Percentiles rank a stretch among this genome's conserved stretches.
These are phyloP conservation scores for Zygosaccharomyces gambellarensis DNA, from an alignment of 805 yeast genomes.

Conservation along the genomic window DNA sequence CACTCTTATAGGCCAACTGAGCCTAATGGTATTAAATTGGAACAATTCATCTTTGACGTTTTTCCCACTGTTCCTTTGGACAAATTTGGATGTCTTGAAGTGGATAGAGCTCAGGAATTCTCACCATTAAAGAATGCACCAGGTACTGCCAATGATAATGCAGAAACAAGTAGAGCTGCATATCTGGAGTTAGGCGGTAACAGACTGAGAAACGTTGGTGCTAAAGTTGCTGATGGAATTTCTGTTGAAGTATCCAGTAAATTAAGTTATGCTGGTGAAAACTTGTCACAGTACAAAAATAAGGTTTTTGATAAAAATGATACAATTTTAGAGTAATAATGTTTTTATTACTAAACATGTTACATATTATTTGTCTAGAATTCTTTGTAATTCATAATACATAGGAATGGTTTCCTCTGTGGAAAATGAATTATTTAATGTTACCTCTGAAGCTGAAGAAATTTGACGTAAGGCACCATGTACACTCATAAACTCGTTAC, in stretches of 20 bases:
- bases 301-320: slow-evolving; percentile 32
- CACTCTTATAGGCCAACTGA: slow-evolving; percentile 53
- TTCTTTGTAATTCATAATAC: slow-evolving; percentile 27
- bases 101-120: slow-evolving; percentile 77
- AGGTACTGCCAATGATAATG: slow-evolving; percentile 77
- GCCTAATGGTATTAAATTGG: slow-evolving; percentile 90
- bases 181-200: slow-evolving; percentile 61
- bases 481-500: slow-evolving; percentile 1
- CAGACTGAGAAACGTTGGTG: slow-evolving; percentile 77
- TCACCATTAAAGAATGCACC: slow-evolving; percentile 91
- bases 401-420: slow-evolving; percentile 34
- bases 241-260: slow-evolving; percentile 74
- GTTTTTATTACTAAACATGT: no score
- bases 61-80: slow-evolving; percentile 69
- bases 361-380: slow-evolving; percentile 11
- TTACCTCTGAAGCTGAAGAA: slow-evolving; percentile 4
- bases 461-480: slow-evolving; percentile 2
- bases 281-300: slow-evolving; percentile 53
- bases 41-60: slow-evolving; percentile 95
- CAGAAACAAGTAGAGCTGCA: slow-evolving; percentile 69
- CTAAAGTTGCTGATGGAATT: slow-evolving; percentile 41
- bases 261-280: slow-evolving; percentile 74
- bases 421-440: slow-evolving; percentile 10
- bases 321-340: slow-evolving; percentile 20
- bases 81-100: slow-evolving; percentile 89